Evolutionary conservation across 2,329 filamentous ascomycete genomes (phyloP), one percentile per base, ranked within the genome.

Genomic region (Penicillium sp.): DNA sequence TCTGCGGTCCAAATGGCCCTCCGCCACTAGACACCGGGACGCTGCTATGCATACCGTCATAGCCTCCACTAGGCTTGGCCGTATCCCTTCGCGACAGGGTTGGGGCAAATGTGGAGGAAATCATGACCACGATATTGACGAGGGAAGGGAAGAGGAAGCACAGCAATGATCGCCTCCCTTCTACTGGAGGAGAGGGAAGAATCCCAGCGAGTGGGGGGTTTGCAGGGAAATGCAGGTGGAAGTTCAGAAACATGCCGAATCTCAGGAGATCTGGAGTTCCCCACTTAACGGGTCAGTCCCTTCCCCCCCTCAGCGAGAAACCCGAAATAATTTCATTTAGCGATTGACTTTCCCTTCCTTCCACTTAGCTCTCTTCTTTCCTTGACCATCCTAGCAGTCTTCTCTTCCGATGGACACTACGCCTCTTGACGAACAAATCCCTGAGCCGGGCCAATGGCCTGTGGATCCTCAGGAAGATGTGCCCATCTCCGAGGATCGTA

Each of bases 401-500:
- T 33, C 45, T 33, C 19, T 11, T 10, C 35, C 39, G 44, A 66
- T 67, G 63, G 54, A 53, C 26, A 44, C 57, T 49, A 54, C 62
- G 44, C 55, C 61, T 4, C 52, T 64, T n/a, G 71, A 72, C 46
- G 69, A 74, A 31, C 62, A 67, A 33, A 72, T 86, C 37, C 85
- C 86, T 55, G 64, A 74, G 50, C 71, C 77, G 26, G 85, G 85
- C 52, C 69, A 84, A 63, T 88, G 85, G 86, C 86, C 86, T n/a
- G 83, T 85, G 39, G 83, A 83, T 64, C 86, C 86, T 11, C 86
- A 88, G 72, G 77, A 86, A 42, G 83, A 86, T 69, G 72, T 84
- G 43, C 71, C 78, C 2, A 79, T 88, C 47, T 78, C 77, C 26
- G 82, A 88, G 56, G 87, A 90, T 68, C 88, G 93, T 65, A 91